Conservation (phyloP, 1,284 basidiomycete genomes). For the Trametes pubescens region DNA sequence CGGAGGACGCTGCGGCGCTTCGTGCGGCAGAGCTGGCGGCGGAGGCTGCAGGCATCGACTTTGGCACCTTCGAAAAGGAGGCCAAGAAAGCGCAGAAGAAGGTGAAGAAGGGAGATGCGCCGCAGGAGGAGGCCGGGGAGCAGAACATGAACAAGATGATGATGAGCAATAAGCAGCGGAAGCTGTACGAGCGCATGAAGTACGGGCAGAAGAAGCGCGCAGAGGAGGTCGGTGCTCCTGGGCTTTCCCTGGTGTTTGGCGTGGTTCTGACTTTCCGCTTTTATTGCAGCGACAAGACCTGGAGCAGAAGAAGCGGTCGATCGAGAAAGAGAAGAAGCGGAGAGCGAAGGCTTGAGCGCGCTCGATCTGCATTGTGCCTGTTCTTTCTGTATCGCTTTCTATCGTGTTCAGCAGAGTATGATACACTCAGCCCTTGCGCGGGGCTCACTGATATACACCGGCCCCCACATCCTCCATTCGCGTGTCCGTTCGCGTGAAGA, state of each 20-base stretch:
- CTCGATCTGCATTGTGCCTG: not conserved
- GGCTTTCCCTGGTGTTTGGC: not conserved
- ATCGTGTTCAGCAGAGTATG: slow-evolving; percentile 7
- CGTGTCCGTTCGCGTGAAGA: not conserved
- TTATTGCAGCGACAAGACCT: slow-evolving; percentile 66
- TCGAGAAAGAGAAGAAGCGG: slow-evolving; percentile 66
- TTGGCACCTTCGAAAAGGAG: slow-evolving; percentile 84
- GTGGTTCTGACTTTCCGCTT: not conserved
- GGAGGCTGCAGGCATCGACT: slow-evolving; percentile 89
- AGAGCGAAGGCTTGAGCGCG: slow-evolving; percentile 37
- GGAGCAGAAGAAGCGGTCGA: slow-evolving; percentile 63
- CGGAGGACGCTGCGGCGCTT: slow-evolving; percentile 73
- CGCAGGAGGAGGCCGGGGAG: slow-evolving; percentile 59
- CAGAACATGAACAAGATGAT: slow-evolving; percentile 98
- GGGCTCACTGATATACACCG: slow-evolving; percentile 1
- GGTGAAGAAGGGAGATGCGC: slow-evolving; percentile 45
- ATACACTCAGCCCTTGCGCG: slow-evolving; percentile 3
- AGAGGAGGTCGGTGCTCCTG: slow-evolving; percentile 73
- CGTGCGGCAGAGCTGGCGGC: slow-evolving; percentile 94
- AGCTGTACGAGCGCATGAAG: slow-evolving; percentile 96
- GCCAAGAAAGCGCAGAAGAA: slow-evolving; percentile 75
- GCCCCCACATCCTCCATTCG: not conserved
- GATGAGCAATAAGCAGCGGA: slow-evolving; percentile 97
- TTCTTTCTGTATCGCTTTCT: slow-evolving; percentile 4
- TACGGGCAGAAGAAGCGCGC: slow-evolving; percentile 84